These are phyloP conservation scores for Strobilomyces dryophilus DNA, from an alignment of 768 basidiomycete species.

Conservation along the genomic window DNA sequence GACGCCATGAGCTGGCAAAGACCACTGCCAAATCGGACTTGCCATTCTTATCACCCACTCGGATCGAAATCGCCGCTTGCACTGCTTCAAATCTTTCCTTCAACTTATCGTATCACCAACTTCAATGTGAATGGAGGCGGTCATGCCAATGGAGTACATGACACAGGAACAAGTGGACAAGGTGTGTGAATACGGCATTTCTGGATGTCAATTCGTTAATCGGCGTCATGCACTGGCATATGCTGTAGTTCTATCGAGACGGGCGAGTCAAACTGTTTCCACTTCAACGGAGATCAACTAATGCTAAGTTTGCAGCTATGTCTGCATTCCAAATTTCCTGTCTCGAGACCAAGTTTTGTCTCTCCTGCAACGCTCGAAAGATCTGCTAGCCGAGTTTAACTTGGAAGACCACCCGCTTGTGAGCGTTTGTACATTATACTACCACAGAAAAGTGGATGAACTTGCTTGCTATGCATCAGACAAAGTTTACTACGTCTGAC, in stretches of 20 bases:
- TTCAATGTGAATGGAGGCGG: background rate
- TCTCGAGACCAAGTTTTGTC: slow-evolving; percentile 48
- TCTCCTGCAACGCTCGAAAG: slow-evolving; percentile 66
- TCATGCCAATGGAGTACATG: slow-evolving; percentile 46
- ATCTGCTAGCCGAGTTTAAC: slow-evolving; percentile 75
- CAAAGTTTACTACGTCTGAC: slow-evolving; percentile 81
- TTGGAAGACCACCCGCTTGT: slow-evolving; percentile 80
- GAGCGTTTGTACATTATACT: slow-evolving; percentile 17
- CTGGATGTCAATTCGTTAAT: background rate
- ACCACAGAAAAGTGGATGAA: background rate
- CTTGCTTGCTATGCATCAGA: slow-evolving; percentile 41
- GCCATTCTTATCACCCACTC: no score
- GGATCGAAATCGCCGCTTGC: no score
- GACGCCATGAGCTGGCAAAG: background rate
- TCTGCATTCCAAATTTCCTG: slow-evolving; percentile 75
- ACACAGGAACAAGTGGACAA: slow-evolving; percentile 54
- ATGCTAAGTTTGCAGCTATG: slow-evolving; percentile 49
- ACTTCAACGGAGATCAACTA: background rate
- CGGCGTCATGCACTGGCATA: background rate
- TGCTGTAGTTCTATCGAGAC: slow-evolving; percentile 49
- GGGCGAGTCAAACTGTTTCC: slow-evolving; percentile 39
- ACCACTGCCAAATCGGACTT: no score
- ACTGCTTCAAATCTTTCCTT: background rate
- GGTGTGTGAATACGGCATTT: slow-evolving; percentile 32
- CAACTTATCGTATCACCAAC: background rate